Evolutionary conservation across 306 rosid genomes (phyloP).

Genomic region (Lathyrus aphaca): DNA sequence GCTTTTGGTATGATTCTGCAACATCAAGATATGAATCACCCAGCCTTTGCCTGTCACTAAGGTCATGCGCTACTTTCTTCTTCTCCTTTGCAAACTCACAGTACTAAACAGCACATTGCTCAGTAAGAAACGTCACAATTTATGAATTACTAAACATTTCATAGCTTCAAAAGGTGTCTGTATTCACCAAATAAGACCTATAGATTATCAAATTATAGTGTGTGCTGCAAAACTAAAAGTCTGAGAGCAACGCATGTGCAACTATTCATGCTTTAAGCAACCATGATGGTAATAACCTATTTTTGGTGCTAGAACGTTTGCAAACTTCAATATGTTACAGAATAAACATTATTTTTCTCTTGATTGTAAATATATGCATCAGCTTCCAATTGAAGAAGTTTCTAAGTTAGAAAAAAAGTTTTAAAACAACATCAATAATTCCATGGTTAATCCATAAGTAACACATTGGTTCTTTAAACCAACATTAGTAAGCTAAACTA

Average conservation of each 20-base stretch:
- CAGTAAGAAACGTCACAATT: slow-evolving; percentile 36
- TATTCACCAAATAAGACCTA: slow-evolving; percentile 30
- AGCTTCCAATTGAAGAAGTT: slow-evolving; percentile 21
- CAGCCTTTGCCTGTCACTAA: slow-evolving; percentile 74
- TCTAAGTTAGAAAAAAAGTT: slow-evolving; percentile 1
- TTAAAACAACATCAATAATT: neutral
- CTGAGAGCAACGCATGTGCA: slow-evolving; percentile 19
- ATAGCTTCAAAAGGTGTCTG: slow-evolving; percentile 35
- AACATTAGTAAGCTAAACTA: slow-evolving; percentile 6
- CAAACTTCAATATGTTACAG: slow-evolving; percentile 27
- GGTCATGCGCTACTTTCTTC: slow-evolving; percentile 67
- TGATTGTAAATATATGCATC: slow-evolving; percentile 23
- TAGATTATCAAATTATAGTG: slow-evolving; percentile 19
- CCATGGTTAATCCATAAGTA: neutral
- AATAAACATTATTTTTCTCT: slow-evolving; percentile 25
- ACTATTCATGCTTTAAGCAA: slow-evolving; percentile 29
- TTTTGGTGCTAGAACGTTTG: slow-evolving; percentile 14
- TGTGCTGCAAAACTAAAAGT: slow-evolving; percentile 15
- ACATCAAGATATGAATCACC: slow-evolving; percentile 69
- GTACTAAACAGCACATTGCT: slow-evolving; percentile 54
- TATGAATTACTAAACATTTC: slow-evolving; percentile 29
- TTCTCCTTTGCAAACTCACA: slow-evolving; percentile 78
- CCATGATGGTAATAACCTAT: neutral
- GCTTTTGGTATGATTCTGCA: slow-evolving; percentile 85
- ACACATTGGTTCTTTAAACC: slow-evolving; percentile 14